A percentile compares a stretch with the other conserved stretches of the same genome.
Conservation (phyloP, 768 basidiomycete species). For the Trametes gibbosa region DNA sequence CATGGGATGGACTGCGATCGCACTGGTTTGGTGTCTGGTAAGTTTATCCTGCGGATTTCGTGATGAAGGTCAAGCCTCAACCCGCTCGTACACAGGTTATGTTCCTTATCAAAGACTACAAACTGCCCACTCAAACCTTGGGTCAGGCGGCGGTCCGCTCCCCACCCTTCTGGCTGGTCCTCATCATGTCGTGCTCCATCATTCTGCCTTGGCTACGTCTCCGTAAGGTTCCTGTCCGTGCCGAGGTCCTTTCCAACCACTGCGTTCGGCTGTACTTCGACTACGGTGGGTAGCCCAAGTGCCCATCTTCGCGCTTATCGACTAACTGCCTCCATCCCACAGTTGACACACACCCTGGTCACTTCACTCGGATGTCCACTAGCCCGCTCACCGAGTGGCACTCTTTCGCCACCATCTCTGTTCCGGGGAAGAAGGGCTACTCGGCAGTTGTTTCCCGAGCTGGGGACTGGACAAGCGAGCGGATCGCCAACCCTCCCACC, state of each 20-base stretch:
- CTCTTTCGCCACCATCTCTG: conserved; percentile 50
- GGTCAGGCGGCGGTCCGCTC: conserved; percentile 40
- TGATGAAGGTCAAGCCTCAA: background rate
- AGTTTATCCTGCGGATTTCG: background rate
- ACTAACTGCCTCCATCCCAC: conserved; percentile 19
- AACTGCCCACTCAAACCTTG: conserved; percentile 33
- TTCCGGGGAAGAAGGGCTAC: conserved; percentile 27
- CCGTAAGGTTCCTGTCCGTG: conserved; percentile 48
- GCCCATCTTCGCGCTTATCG: background rate
- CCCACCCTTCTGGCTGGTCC: conserved; percentile 52
- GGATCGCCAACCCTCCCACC: conserved; percentile 48
- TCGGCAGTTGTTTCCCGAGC: conserved; percentile 36
- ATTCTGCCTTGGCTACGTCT: conserved; percentile 54
- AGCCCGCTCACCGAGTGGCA: conserved; percentile 55
- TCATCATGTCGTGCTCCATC: conserved; percentile 51
- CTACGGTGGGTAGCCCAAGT: conserved; percentile 37
- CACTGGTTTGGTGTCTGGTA: conserved; percentile 50
- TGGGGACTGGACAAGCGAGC: conserved; percentile 54
- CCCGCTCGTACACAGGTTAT: conserved; percentile 33
- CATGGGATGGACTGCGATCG: conserved; percentile 50
- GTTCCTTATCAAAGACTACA: conserved; percentile 52
- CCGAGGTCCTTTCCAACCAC: conserved; percentile 51
- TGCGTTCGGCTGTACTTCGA: conserved; percentile 55
- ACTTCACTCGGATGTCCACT: conserved; percentile 33
- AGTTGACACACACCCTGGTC: conserved; percentile 30